phyloP scores from a whole-genome alignment of 2,329 filamentous ascomycete genomes.

The Fusarium lateritium region DNA sequence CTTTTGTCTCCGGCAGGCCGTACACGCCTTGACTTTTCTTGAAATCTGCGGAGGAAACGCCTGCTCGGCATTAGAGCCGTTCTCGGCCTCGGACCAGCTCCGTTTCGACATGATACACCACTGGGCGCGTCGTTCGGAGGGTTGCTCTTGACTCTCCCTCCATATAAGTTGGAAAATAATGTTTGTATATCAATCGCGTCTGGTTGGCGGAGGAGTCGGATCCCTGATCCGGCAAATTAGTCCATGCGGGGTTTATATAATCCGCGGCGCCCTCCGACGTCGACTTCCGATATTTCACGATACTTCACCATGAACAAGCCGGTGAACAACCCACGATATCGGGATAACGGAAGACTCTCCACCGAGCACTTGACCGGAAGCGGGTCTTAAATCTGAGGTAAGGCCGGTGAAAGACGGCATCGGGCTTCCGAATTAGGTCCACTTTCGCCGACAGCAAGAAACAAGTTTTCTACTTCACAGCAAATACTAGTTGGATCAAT shows the following conservation, averaged over 20 bases:
- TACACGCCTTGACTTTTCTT: slow-evolving; percentile 57
- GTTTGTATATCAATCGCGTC: slow-evolving; percentile 26
- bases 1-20: slow-evolving; percentile 57
- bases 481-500: not conserved
- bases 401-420: not conserved
- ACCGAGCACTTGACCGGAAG: not conserved
- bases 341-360: not conserved
- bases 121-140: not conserved
- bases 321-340: not conserved
- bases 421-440: not conserved
- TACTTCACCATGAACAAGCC: not conserved
- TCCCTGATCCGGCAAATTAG: slow-evolving; percentile 16
- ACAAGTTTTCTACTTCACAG: not conserved
- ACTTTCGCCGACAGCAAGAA: slow-evolving; percentile 2
- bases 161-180: not conserved
- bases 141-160: not conserved
- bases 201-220: slow-evolving; percentile 29
- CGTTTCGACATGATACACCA: slow-evolving; percentile 29
- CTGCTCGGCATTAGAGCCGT: slow-evolving; percentile 8
- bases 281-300: slow-evolving; percentile 6
- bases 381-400: not conserved
- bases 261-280: slow-evolving; percentile 21
- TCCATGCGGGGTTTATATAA: slow-evolving; percentile 37
- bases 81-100: slow-evolving; percentile 35
- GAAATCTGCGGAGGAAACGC: slow-evolving; percentile 48